Percentiles rank a stretch among this genome's conserved stretches.
Evolutionary conservation across 1,284 basidiomycete genomes (phyloP).

Genomic region (Irpex lacteus): DNA sequence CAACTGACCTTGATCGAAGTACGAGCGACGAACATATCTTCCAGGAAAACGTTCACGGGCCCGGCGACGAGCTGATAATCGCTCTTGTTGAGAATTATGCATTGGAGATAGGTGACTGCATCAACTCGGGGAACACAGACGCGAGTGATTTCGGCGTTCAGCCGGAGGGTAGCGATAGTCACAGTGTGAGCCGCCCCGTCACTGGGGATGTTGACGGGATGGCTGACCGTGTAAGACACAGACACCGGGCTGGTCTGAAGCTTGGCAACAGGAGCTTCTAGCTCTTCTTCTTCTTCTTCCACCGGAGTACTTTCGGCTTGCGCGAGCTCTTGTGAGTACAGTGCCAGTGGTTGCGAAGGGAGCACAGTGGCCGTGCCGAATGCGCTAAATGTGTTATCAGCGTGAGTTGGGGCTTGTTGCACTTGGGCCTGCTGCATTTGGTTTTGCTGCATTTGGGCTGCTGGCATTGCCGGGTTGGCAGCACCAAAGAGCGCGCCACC

Average conservation of each 20-base stretch:
- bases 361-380: no score
- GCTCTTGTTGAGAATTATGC: conserved; percentile 48
- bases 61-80: conserved; percentile 52
- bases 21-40: conserved; percentile 48
- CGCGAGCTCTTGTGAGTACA: background rate
- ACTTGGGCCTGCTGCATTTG: no score
- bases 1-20: conserved; percentile 40
- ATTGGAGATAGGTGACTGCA: conserved; percentile 17
- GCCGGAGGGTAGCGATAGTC: conserved; percentile 44
- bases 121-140: conserved; percentile 42
- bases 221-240: conserved; percentile 47
- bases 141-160: conserved; percentile 45
- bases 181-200: conserved; percentile 55
- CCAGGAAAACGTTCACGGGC: conserved; percentile 46
- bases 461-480: no score
- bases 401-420: no score
- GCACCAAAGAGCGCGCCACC: background rate
- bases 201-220: conserved; percentile 45
- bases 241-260: conserved; percentile 22
- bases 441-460: no score
- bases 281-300: background rate
- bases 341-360: no score
- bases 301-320: background rate
- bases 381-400: no score
- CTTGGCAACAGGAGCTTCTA: background rate